phyloP scores from a whole-genome alignment of 140 eudicot genomes.

The Stevia rebaudiana region DNA sequence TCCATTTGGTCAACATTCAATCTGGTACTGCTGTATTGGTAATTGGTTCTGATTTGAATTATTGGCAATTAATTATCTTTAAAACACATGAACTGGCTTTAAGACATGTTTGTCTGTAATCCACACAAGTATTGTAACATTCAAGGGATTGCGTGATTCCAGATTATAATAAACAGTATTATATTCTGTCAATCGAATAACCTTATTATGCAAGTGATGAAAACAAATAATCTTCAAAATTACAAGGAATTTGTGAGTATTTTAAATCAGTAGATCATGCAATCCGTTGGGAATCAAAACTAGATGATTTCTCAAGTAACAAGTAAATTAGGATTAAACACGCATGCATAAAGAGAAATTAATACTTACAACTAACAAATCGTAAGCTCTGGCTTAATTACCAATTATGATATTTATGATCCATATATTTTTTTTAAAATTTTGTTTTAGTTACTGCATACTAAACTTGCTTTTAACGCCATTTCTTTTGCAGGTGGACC shows the following conservation, averaged over 20 bases:
- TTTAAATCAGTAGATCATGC: neutral
- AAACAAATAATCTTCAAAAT: neutral
- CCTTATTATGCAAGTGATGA: neutral
- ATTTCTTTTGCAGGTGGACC: conserved; percentile 48
- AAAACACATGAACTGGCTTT: neutral
- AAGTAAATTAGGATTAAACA: neutral
- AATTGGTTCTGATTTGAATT: neutral
- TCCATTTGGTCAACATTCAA: no score
- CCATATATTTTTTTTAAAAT: no score
- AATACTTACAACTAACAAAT: neutral
- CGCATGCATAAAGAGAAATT: neutral
- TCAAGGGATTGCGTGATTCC: neutral
- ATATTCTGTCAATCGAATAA: neutral
- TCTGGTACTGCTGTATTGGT: no score
- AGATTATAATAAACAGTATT: neutral
- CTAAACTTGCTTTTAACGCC: neutral
- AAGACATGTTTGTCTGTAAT: neutral
- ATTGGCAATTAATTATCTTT: neutral
- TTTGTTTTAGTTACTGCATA: neutral
- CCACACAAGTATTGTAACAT: neutral
- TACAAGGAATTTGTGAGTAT: neutral
- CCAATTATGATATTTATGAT: neutral
- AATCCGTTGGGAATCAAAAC: neutral
- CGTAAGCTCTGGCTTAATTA: neutral
- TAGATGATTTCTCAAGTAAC: neutral